phyloP scores from a whole-genome alignment of 306 rosid species.

The Fragaria ananassa region DNA sequence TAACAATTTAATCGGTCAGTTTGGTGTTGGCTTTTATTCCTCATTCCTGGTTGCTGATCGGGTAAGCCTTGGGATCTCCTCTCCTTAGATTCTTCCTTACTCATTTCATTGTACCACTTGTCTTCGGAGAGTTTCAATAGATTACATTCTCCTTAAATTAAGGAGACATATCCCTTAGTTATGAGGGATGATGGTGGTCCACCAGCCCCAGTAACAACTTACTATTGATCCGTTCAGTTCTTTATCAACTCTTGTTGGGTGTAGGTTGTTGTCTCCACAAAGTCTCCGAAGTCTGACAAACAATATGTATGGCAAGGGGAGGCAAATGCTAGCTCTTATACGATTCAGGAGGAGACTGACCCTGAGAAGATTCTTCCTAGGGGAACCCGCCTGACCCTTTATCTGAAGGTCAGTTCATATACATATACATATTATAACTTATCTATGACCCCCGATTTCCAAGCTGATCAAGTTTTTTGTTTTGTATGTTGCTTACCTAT shows the following conservation, averaged over 20 bases:
- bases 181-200: background rate
- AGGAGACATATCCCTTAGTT: background rate
- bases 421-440: background rate
- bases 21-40: conserved; percentile 94
- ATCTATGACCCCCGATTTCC: background rate
- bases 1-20: conserved; percentile 89
- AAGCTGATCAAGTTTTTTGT: conserved; percentile 12
- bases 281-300: conserved; percentile 82
- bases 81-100: background rate
- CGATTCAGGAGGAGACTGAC: conserved; percentile 82
- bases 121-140: background rate
- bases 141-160: background rate
- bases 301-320: conserved; percentile 98
- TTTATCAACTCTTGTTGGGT: conserved; percentile 18
- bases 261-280: conserved; percentile 90
- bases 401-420: conserved; percentile 58
- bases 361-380: conserved; percentile 77
- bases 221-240: background rate
- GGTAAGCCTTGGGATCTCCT: conserved; percentile 38
- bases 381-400: conserved; percentile 81
- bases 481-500: background rate
- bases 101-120: background rate
- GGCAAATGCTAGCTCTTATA: conserved; percentile 91
- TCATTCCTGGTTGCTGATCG: conserved; percentile 84
- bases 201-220: background rate